phyloP scores from a whole-genome alignment of 2,329 filamentous ascomycete species.

The Myrmaecium sp. region DNA sequence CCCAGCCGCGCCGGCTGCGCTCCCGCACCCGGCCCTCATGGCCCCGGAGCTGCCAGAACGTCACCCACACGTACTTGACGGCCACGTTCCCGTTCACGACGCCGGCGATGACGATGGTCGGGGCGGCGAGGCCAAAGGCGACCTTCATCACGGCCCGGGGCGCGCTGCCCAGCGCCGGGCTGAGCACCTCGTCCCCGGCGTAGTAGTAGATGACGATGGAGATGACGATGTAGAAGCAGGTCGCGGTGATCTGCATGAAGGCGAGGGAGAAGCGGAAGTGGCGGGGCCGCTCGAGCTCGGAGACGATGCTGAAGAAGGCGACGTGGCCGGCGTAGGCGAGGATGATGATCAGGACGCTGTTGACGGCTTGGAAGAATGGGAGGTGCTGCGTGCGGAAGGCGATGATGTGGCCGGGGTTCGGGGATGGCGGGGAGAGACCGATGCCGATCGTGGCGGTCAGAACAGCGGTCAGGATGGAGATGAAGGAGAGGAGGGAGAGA shows the following conservation, averaged over 20 bases:
- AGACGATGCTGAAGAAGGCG: constrained; percentile 51
- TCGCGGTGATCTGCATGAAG: constrained; percentile 42
- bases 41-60: constrained; percentile 39
- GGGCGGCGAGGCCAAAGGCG: constrained; percentile 50
- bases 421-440: too few species aligned
- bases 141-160: constrained; percentile 40
- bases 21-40: background rate
- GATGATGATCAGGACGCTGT: constrained; percentile 32
- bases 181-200: constrained; percentile 42
- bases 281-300: constrained; percentile 43
- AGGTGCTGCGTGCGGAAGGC: constrained; percentile 9
- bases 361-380: constrained; percentile 11
- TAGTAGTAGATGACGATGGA: constrained; percentile 53
- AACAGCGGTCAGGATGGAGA: constrained; percentile 46
- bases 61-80: constrained; percentile 47
- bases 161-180: constrained; percentile 50
- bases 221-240: constrained; percentile 45
- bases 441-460: constrained; percentile 50
- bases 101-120: constrained; percentile 55
- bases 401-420: constrained; percentile 17
- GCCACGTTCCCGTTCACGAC: constrained; percentile 54
- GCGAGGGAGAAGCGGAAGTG: constrained; percentile 47
- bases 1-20: constrained; percentile 10
- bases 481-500: constrained; percentile 46
- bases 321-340: constrained; percentile 52